These are phyloP conservation scores for Suhomyces panamericanus DNA, from an alignment of 1,139 yeast species.

Conservation along the genomic window DNA sequence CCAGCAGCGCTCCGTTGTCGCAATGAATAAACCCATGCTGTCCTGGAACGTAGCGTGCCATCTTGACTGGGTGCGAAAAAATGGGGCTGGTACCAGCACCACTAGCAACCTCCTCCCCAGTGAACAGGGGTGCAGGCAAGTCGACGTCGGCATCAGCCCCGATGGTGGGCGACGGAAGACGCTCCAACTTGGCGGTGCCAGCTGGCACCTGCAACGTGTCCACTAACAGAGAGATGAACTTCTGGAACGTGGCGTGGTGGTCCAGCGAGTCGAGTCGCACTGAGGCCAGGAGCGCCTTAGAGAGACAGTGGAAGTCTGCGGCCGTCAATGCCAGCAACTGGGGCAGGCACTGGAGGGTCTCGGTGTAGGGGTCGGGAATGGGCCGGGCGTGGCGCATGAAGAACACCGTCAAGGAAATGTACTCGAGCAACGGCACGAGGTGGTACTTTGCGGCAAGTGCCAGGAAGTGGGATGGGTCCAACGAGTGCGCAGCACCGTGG, in stretches of 20 bases:
- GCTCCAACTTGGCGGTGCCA: neutral
- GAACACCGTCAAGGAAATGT: constrained; percentile 1
- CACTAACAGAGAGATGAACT: neutral
- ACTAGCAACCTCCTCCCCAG: too few species aligned
- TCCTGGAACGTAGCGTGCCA: too few species aligned
- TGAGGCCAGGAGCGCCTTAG: neutral
- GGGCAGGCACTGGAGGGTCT: neutral
- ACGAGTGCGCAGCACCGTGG: neutral
- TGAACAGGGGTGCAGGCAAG: too few species aligned
- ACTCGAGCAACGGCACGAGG: neutral
- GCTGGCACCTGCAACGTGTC: neutral
- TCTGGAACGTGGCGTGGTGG: neutral
- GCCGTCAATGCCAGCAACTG: neutral
- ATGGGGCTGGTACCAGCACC: too few species aligned
- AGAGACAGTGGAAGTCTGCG: neutral
- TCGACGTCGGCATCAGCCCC: neutral
- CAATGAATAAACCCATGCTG: too few species aligned
- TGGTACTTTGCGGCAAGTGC: neutral
- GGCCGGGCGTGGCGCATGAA: neutral
- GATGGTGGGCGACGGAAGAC: constrained; percentile 2
- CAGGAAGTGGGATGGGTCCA: constrained; percentile 1
- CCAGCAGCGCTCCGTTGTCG: too few species aligned
- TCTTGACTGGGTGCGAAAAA: too few species aligned
- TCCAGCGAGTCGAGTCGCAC: neutral
- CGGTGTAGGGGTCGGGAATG: constrained; percentile 1